Base-by-base conservation (phyloP, 768 basidiomycete species). In the Tulasnella sp. region DNA sequence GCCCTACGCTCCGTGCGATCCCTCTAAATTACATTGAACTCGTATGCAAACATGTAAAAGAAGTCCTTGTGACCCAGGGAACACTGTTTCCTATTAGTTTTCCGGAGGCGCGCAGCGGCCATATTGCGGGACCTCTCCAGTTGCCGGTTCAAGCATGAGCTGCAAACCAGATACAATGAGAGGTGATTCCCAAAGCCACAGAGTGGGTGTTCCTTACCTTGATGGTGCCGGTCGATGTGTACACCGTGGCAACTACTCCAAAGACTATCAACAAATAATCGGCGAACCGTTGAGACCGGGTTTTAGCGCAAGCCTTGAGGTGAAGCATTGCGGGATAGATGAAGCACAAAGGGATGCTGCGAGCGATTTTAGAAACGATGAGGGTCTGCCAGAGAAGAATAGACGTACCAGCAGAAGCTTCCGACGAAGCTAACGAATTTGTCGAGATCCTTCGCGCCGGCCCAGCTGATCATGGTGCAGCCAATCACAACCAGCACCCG, bases 321-420 rank as follows among this genome's bases (percentile, higher is more conserved):
- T 97, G 96, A 78, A 97, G 83, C 91, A 97, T 90, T 6, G 96
- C 91, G 4, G 96, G 97, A 81, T 97, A 98, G 69, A 96, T 90
- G 82, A 93, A 96, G 82, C 95, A 97, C 77, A 99, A 85, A 9
- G 97, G 97, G 11, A 97, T 91, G 80, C 96, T 97, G 78, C 22
- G 58, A 42, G 72, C 12, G 45, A 25, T 76, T 52, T 64, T 11
- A 64, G 11, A 4, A 64, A 34, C 29, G 15, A 34, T 5, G 8
- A 22, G 4, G 25, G 5, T 12, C 31, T 31, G 29, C 15, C 7
- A 19, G 25, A 2, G 29, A 73, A 19, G 19, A 54, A 71, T 75
- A 64, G 19, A 77, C 92, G 80, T 78, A 95, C 95, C 96, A 97
- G 77, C 96, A 96, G 81, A 96, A 95, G 81, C 93, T 91, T 69